Evolutionary conservation across 805 yeast species (phyloP), one percentile per base, ranked within the genome.

Genomic region (Clavispora santaluciae): DNA sequence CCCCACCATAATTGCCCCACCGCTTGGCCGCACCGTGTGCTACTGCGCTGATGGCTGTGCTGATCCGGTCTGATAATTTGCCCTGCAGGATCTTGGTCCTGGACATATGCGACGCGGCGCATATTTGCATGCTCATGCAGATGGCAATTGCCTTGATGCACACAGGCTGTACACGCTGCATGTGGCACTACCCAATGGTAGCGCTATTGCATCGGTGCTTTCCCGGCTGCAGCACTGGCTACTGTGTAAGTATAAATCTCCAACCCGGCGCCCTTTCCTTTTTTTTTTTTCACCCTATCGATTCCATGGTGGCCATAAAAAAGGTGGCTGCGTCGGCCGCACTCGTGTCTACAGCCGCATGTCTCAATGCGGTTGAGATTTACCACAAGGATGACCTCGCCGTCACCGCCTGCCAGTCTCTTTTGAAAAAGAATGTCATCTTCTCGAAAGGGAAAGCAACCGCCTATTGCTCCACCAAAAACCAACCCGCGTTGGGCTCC

Each of bases 401-500:
- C 11, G 54, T 59, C n/a, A 23, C 21, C 12, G 62, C 63, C 0
- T 65, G 70, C 49, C 41, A 46, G 6, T 26, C 46, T 9, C 36
- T 60, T 5, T 37, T 64, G 37, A 53, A 36, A 8, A 60, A 62
- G 34, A 49, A 48, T 4, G 71, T 57, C 2, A 39, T 48, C 2
- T 60, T 59, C 46, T 33, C 35, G 11, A 44, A 50, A 10, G 51
- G 48, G 5, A 68, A 64, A 39, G 46, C 49, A 26, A 49, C 41
- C 3, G 66, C 64, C 2, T 66, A 50, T 42, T 68, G 73, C 51
- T 56, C 61, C 43, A 53, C 46, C 22, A 43, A 64, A 18, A 56
- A 55, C 45, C 72, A 64, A 46, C 70, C 56, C 11, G 71, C 70
- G 4, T 57, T 68, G 45, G 73, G 72, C 3, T 46, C 68, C 6